phyloP scores from a whole-genome alignment of 2,329 filamentous ascomycete species.

The Penicillium capsulatum region DNA sequence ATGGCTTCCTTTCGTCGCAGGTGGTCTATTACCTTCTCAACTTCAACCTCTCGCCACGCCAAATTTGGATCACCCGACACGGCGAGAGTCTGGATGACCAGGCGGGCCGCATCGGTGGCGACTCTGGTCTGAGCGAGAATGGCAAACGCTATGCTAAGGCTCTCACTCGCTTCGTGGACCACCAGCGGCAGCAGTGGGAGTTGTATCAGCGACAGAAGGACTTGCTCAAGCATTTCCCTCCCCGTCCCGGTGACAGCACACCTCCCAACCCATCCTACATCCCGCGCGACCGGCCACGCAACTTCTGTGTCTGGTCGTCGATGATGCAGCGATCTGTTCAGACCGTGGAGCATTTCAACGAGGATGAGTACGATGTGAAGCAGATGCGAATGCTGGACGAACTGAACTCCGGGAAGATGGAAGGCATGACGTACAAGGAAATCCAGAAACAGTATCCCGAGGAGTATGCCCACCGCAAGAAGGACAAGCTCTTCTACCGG shows the following conservation, averaged over 20 bases:
- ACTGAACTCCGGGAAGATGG: slow-evolving; percentile 86
- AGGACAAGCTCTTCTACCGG: slow-evolving; percentile 90
- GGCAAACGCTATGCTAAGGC: slow-evolving; percentile 75
- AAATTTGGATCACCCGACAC: slow-evolving; percentile 97
- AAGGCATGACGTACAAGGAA: slow-evolving; percentile 90
- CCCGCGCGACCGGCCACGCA: slow-evolving; percentile 60
- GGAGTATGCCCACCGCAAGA: slow-evolving; percentile 74
- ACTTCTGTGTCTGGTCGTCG: slow-evolving; percentile 97
- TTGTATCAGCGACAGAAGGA: slow-evolving; percentile 74
- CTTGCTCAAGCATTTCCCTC: slow-evolving; percentile 77
- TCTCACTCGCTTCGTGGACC: slow-evolving; percentile 77
- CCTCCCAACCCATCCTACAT: slow-evolving; percentile 83
- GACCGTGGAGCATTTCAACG: slow-evolving; percentile 85
- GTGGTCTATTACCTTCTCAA: slow-evolving; percentile 94
- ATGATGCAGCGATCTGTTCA: slow-evolving; percentile 90
- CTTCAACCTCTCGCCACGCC: slow-evolving; percentile 90
- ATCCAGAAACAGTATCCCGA: slow-evolving; percentile 74
- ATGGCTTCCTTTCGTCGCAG: slow-evolving; percentile 85
- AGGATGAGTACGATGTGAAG: slow-evolving; percentile 94
- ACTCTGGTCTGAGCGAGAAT: slow-evolving; percentile 76
- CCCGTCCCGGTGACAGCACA: slow-evolving; percentile 82
- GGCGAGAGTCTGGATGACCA: slow-evolving; percentile 88
- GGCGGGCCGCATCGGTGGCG: slow-evolving; percentile 81
- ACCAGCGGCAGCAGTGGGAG: slow-evolving; percentile 77
- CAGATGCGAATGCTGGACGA: slow-evolving; percentile 98